Percentiles rank a stretch among this genome's conserved stretches.
Conservation (phyloP, 2,329 filamentous ascomycete species). For the Stylonectria norvegica region DNA sequence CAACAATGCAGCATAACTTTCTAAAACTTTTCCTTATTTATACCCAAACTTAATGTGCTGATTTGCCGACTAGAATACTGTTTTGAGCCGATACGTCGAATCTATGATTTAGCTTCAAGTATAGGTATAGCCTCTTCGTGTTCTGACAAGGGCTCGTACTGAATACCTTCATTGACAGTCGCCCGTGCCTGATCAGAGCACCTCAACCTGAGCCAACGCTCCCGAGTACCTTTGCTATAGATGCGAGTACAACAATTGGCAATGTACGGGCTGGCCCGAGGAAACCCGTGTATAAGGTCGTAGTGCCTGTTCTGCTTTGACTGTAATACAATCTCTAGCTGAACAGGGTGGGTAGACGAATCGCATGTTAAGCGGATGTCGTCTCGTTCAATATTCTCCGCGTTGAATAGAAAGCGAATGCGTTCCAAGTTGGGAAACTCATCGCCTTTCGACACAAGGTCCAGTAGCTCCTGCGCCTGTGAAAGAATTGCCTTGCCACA, state of each 20-base stretch:
- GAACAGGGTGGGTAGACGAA: neutral
- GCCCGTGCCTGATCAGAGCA: neutral
- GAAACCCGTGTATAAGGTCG: slow-evolving; percentile 1
- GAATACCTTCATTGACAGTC: neutral
- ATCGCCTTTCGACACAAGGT: neutral
- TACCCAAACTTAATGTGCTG: too few relatives aligned
- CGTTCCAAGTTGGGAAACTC: neutral
- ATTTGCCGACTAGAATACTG: too few relatives aligned
- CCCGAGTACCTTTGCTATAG: neutral
- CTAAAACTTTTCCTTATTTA: too few relatives aligned
- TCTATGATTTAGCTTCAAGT: too few relatives aligned
- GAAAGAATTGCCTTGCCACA: slow-evolving; percentile 5
- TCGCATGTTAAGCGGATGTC: neutral
- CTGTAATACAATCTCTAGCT: slow-evolving; percentile 5
- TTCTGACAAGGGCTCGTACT: slow-evolving; percentile 1
- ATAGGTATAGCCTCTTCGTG: too few relatives aligned
- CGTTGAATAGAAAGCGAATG: slow-evolving; percentile 6
- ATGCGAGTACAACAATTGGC: slow-evolving; percentile 1
- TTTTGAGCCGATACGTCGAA: too few relatives aligned
- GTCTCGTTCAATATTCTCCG: neutral
- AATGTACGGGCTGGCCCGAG: neutral
- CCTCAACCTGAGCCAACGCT: slow-evolving; percentile 3
- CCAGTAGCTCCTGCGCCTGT: slow-evolving; percentile 8
- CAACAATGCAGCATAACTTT: too few relatives aligned
- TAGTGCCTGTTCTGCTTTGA: neutral